Conservation (phyloP, 768 basidiomycete genomes). For the Lanmaoa rubissima region DNA sequence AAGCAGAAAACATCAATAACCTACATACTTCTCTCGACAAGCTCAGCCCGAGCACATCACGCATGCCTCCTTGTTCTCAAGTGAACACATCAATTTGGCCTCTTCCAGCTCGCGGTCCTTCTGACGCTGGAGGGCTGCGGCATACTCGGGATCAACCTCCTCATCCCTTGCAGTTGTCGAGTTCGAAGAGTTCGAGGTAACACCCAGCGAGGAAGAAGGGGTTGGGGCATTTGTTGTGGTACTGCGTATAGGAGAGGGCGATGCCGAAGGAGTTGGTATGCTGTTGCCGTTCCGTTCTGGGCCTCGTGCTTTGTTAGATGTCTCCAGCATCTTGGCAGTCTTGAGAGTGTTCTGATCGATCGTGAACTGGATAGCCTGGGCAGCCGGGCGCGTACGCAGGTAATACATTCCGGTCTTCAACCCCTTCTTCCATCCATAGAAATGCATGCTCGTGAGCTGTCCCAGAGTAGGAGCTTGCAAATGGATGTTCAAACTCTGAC, state of each 20-base stretch:
- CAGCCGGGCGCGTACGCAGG: conserved; percentile 90
- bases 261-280: conserved; percentile 26
- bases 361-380: conserved; percentile 97
- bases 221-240: conserved; percentile 35
- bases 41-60: conserved; percentile 84
- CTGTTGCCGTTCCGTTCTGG: conserved; percentile 14
- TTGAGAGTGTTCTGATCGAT: conserved; percentile 81
- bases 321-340: conserved; percentile 39
- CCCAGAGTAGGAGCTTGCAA: conserved; percentile 84
- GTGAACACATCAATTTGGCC: conserved; percentile 76
- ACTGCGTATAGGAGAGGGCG: conserved; percentile 26
- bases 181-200: conserved; percentile 14
- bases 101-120: conserved; percentile 75
- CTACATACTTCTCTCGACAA: background rate
- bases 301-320: conserved; percentile 16
- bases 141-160: conserved; percentile 64
- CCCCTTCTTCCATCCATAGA: conserved; percentile 99
- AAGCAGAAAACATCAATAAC: background rate
- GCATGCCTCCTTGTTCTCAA: conserved; percentile 94
- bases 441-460: conserved; percentile 95
- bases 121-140: conserved; percentile 70
- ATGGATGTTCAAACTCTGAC: conserved; percentile 93
- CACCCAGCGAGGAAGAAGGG: conserved; percentile 19
- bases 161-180: conserved; percentile 34
- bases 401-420: conserved; percentile 99